Evolutionary conservation across 1,139 yeast genomes (phyloP).

Genomic region (Debaryomyces udenii): DNA sequence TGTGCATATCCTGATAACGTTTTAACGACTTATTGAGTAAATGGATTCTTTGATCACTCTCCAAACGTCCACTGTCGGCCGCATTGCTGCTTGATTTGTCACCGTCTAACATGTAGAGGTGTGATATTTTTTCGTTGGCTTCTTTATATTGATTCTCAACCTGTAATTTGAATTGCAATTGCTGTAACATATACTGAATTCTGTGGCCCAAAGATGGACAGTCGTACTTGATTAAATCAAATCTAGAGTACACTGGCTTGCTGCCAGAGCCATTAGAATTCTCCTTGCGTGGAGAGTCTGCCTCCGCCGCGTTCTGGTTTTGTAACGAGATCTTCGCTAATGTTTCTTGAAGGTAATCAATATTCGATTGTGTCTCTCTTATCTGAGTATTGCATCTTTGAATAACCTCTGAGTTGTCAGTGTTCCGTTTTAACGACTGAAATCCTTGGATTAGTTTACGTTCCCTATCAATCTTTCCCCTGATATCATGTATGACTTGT

Average conservation of each 20-base stretch:
- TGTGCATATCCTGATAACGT: slow-evolving; percentile 87
- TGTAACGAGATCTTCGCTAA: slow-evolving; percentile 61
- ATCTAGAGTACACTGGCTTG: slow-evolving; percentile 57
- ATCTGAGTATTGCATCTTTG: slow-evolving; percentile 90
- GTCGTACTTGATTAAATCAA: slow-evolving; percentile 87
- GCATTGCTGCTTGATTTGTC: slow-evolving; percentile 84
- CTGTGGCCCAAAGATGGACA: slow-evolving; percentile 96
- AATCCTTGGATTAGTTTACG: slow-evolving; percentile 87
- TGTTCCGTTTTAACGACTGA: slow-evolving; percentile 72
- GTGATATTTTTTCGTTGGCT: slow-evolving; percentile 87
- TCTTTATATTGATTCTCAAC: slow-evolving; percentile 92
- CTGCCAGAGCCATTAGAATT: slow-evolving; percentile 15
- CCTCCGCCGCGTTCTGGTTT: slow-evolving; percentile 14
- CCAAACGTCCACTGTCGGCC: slow-evolving; percentile 85
- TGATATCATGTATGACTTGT: slow-evolving; percentile 61
- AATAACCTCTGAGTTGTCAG: slow-evolving; percentile 78
- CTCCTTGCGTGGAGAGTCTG: slow-evolving; percentile 15
- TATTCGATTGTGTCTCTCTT: slow-evolving; percentile 87
- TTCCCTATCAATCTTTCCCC: slow-evolving; percentile 84
- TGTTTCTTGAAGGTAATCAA: slow-evolving; percentile 82
- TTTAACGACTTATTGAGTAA: slow-evolving; percentile 80
- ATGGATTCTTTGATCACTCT: slow-evolving; percentile 83
- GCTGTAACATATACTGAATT: slow-evolving; percentile 93
- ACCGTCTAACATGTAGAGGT: slow-evolving; percentile 86
- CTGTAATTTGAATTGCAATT: slow-evolving; percentile 86